Evolutionary conservation across 1,284 basidiomycete species (phyloP).

Genomic region (Ganoderma meredithae): DNA sequence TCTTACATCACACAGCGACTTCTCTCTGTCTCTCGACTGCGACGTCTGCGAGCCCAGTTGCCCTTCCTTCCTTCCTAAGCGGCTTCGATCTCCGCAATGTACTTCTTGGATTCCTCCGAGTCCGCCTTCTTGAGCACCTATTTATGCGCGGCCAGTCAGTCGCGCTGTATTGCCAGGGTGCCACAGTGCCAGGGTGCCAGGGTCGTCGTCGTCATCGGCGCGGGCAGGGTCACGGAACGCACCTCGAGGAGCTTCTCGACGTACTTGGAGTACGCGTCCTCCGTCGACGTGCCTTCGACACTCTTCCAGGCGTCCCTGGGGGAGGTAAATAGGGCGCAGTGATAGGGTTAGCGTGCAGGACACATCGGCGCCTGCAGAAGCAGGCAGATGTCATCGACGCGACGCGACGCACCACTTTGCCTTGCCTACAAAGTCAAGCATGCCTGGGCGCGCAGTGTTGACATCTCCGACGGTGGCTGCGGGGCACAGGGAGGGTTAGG

Average conservation of each 20-base stretch:
- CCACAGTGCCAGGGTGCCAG: no score
- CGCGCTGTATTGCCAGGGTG: neutral
- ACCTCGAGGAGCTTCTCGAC: constrained; percentile 79
- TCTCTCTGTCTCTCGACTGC: neutral
- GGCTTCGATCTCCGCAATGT: constrained; percentile 67
- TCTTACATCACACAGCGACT: neutral
- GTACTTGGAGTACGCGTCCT: constrained; percentile 77
- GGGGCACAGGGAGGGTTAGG: neutral
- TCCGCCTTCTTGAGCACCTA: constrained; percentile 63
- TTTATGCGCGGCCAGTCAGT: constrained; percentile 56
- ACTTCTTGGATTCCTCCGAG: constrained; percentile 64
- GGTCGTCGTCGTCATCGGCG: constrained; percentile 4
- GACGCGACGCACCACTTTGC: constrained; percentile 74
- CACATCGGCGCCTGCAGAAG: constrained; percentile 16
- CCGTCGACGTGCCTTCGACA: constrained; percentile 77
- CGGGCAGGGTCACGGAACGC: constrained; percentile 37
- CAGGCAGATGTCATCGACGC: neutral
- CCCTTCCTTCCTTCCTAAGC: constrained; percentile 36
- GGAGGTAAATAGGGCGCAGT: neutral
- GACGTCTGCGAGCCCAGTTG: neutral
- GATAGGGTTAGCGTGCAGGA: constrained; percentile 12
- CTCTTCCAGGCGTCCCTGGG: constrained; percentile 86
- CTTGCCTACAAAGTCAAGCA: constrained; percentile 84
- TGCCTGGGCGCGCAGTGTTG: constrained; percentile 67
- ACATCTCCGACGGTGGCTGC: constrained; percentile 81